Evolutionary conservation across 305 asterid genomes (phyloP).

Genomic region (Fraxinus nigra): DNA sequence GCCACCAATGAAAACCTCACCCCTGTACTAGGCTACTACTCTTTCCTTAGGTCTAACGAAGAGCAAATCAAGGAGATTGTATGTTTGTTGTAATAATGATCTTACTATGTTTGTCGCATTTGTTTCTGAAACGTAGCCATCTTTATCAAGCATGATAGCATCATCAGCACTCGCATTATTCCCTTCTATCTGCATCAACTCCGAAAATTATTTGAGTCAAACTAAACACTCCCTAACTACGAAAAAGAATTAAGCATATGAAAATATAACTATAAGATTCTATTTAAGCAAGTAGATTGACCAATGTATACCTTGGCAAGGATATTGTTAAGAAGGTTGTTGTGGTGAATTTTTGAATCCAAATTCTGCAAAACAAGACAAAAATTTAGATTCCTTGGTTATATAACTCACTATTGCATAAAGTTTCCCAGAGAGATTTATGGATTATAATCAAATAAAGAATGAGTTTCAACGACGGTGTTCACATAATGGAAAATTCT

Average conservation of each 20-base stretch:
- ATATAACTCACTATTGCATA: neutral
- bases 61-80: neutral
- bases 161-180: constrained; percentile 82
- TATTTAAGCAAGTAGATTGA: constrained; percentile 6
- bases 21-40: neutral
- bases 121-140: constrained; percentile 92
- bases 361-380: constrained; percentile 54
- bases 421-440: neutral
- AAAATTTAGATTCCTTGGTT: neutral
- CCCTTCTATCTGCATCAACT: constrained; percentile 80
- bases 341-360: constrained; percentile 96
- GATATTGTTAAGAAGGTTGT: constrained; percentile 90
- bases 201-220: neutral
- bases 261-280: neutral
- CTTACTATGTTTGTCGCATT: constrained; percentile 91
- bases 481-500: neutral
- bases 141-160: constrained; percentile 93
- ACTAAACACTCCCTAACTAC: neutral
- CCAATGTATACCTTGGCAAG: constrained; percentile 69
- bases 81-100: constrained; percentile 19
- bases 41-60: constrained; percentile 7
- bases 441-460: neutral
- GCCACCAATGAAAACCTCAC: neutral
- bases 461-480: neutral
- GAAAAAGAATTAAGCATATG: neutral